Conservation (phyloP, 768 basidiomycete species). For the Pleurotus ostreatus region DNA sequence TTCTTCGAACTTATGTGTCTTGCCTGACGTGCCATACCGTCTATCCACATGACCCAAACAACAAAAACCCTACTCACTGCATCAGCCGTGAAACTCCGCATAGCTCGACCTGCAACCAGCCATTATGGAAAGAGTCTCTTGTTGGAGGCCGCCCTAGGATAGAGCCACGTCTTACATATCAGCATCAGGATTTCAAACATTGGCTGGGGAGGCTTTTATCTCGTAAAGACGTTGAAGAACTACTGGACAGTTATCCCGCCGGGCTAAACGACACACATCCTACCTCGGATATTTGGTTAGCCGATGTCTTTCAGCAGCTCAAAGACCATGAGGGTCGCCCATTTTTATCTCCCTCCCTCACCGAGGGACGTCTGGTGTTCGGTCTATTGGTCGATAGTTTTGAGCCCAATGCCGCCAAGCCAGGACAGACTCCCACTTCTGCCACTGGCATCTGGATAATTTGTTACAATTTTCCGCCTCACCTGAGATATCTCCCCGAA, state of each 20-base stretch:
- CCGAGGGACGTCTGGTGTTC: neutral
- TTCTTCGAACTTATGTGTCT: constrained; percentile 14
- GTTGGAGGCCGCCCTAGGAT: neutral
- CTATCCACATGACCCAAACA: constrained; percentile 12
- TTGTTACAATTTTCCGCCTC: constrained; percentile 1
- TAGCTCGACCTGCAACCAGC: neutral
- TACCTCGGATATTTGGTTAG: neutral
- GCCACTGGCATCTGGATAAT: neutral
- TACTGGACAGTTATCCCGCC: neutral
- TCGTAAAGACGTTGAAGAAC: neutral
- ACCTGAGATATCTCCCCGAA: neutral
- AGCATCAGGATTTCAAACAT: neutral
- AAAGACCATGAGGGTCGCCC: neutral
- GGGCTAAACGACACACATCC: no score
- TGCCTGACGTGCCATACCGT: constrained; percentile 22
- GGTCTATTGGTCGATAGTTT: neutral
- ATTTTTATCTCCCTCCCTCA: neutral
- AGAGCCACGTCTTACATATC: neutral
- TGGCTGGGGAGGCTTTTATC: constrained; percentile 7
- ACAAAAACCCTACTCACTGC: constrained; percentile 3
- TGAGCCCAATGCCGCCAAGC: neutral
- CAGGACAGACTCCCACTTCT: neutral
- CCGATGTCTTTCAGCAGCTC: constrained; percentile 1
- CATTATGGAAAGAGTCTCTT: constrained; percentile 4
- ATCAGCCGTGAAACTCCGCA: neutral